A percentile compares a stretch with the other conserved stretches of the same genome.
Conservation (phyloP, 2,329 filamentous ascomycete genomes). For the Cryphonectria parasitica region DNA sequence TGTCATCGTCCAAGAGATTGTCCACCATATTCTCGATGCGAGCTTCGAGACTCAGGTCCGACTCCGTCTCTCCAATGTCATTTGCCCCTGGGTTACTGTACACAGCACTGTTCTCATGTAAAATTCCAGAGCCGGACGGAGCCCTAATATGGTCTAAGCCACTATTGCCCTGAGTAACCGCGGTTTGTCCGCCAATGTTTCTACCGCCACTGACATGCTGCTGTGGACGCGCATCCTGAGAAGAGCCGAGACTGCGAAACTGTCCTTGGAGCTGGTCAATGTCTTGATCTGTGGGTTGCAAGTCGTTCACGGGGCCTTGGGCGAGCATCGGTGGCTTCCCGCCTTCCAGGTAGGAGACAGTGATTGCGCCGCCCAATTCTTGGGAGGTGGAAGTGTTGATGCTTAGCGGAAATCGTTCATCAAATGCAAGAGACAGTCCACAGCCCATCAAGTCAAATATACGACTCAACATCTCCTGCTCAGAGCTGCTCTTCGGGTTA, state of each 20-base stretch:
- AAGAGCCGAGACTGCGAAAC: conserved; percentile 13
- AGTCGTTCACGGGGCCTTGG: background rate
- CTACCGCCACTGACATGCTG: background rate
- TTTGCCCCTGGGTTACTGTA: conserved; percentile 5
- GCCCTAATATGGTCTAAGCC: conserved; percentile 2
- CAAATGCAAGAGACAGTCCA: conserved; percentile 25
- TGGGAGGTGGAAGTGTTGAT: conserved; percentile 7
- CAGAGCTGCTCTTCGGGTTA: conserved; percentile 4
- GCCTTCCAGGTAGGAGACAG: conserved; percentile 26
- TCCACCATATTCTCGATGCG: conserved; percentile 44
- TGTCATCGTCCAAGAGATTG: conserved; percentile 44
- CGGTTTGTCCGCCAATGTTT: background rate
- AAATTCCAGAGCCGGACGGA: background rate
- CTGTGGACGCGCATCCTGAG: background rate
- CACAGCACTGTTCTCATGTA: background rate
- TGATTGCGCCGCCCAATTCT: conserved; percentile 11
- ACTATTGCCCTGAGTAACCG: background rate
- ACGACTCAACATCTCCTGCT: conserved; percentile 25
- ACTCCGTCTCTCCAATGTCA: conserved; percentile 26
- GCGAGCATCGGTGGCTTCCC: conserved; percentile 11
- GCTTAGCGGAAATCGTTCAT: conserved; percentile 23
- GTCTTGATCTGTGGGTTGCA: background rate
- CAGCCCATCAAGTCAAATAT: conserved; percentile 26
- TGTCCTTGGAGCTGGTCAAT: conserved; percentile 17
- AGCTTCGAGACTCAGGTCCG: conserved; percentile 25